phyloP scores from a whole-genome alignment of 768 basidiomycete genomes.

The Amanita exitialis region DNA sequence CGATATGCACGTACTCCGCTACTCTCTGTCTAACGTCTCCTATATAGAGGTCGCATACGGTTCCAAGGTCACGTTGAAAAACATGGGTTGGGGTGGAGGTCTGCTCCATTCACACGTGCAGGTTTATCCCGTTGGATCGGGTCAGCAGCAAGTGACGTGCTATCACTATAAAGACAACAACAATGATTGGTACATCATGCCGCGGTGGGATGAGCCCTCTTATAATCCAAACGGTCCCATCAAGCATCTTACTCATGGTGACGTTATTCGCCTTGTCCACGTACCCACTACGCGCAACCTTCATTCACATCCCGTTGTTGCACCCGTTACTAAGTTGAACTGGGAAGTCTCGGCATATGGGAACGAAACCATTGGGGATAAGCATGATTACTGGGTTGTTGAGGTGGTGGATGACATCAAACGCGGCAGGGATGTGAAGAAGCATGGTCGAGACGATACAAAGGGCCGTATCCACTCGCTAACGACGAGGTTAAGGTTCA shows the following conservation, averaged over 20 bases:
- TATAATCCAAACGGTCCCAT: constrained; percentile 62
- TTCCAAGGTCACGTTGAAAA: constrained; percentile 88
- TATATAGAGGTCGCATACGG: constrained; percentile 75
- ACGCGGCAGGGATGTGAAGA: constrained; percentile 33
- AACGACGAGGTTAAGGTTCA: constrained; percentile 83
- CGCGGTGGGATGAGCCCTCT: constrained; percentile 66
- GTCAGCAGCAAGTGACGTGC: constrained; percentile 95
- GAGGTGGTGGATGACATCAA: constrained; percentile 90
- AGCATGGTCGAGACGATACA: background rate
- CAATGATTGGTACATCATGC: constrained; percentile 82
- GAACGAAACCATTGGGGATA: constrained; percentile 80
- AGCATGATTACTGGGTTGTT: constrained; percentile 84
- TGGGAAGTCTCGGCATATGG: constrained; percentile 94
- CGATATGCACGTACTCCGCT: constrained; percentile 9
- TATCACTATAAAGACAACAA: constrained; percentile 99
- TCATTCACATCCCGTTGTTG: constrained; percentile 83
- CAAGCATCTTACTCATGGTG: constrained; percentile 64
- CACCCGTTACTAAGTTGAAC: constrained; percentile 83
- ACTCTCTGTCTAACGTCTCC: background rate
- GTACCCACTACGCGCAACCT: constrained; percentile 79
- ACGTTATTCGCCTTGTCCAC: constrained; percentile 76
- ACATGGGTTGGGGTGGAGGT: constrained; percentile 97
- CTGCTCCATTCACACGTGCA: constrained; percentile 97
- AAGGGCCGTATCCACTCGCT: constrained; percentile 64
- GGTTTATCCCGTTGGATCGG: constrained; percentile 83